A percentile compares a stretch with the other conserved stretches of the same genome.
phyloP scores from a whole-genome alignment of 805 yeast genomes.

The Hagleromyces aurorensis region DNA sequence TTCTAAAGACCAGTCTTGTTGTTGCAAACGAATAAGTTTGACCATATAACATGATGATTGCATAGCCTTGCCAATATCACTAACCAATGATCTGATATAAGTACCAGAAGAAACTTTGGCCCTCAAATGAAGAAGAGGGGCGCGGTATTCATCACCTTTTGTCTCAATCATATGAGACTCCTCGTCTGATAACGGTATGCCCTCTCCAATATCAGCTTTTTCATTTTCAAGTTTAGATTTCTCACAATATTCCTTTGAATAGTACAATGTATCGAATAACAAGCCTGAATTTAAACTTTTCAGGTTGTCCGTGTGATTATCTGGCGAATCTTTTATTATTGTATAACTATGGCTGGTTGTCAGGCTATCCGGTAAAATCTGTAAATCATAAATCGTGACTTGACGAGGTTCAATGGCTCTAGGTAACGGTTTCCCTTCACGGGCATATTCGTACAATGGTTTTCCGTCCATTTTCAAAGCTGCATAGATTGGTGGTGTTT shows the following conservation, averaged over 20 bases:
- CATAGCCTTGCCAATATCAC: slow-evolving; percentile 80
- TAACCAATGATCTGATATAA: slow-evolving; percentile 79
- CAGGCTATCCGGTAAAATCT: slow-evolving; percentile 44
- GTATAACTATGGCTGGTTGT: slow-evolving; percentile 48
- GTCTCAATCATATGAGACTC: slow-evolving; percentile 22
- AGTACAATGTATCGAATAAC: slow-evolving; percentile 54
- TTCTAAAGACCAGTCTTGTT: slow-evolving; percentile 78
- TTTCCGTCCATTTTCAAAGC: slow-evolving; percentile 93
- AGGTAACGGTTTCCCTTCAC: slow-evolving; percentile 81
- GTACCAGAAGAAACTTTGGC: slow-evolving; percentile 91
- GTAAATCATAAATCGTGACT: slow-evolving; percentile 50
- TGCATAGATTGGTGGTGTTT: slow-evolving; percentile 91
- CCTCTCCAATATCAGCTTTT: slow-evolving; percentile 34
- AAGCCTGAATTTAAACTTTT: slow-evolving; percentile 41
- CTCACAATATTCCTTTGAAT: slow-evolving; percentile 48
- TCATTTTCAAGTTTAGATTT: slow-evolving; percentile 35
- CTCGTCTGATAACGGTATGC: slow-evolving; percentile 34
- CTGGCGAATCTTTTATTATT: slow-evolving; percentile 32
- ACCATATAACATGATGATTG: slow-evolving; percentile 86
- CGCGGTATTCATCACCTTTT: slow-evolving; percentile 37
- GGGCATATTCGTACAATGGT: slow-evolving; percentile 89
- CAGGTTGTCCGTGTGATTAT: slow-evolving; percentile 20
- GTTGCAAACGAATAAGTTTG: slow-evolving; percentile 60
- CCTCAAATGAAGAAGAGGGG: slow-evolving; percentile 65
- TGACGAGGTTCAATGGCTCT: slow-evolving; percentile 70